Base-by-base conservation (phyloP, 2,329 filamentous ascomycete species). In the Trichoderma afroharzianum region DNA sequence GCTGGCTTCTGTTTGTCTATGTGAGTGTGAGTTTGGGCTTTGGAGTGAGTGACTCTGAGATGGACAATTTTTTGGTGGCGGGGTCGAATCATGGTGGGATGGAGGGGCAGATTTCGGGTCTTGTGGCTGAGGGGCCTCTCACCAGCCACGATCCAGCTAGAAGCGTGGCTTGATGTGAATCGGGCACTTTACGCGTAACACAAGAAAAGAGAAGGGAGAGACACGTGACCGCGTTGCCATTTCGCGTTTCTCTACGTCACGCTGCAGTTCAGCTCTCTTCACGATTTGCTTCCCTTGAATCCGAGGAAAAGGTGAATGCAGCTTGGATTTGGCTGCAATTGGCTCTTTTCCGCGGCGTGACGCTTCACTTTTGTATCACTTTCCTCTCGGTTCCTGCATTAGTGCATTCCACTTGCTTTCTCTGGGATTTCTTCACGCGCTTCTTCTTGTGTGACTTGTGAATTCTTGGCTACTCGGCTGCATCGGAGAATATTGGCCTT, bases 211-310 rank as follows among this genome's bases (percentile, higher is more conserved):
- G 24, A 73, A 50, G 18, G 70, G 12, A 57, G 28, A 12, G 12
- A 1, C 66, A 66, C 79, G 80, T 82, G 81, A 81, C 74, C 72
- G 72, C 81, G 80, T 75, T 77, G 71, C 74, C 61, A 70, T 75
- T 76, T 81, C 81, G 81, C 80, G 81, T 82, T 73, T 72, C 71
- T 33, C 24, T 74, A 74, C 73, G 73, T 77, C 78, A 76, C 76
- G 73, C 75, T 68, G 24, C 57, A 36, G 32, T 47, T 11, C 58
- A 32, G 39, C 64, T 63, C 32, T 58, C 47, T 67, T 70, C 47
- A 58, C 53, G 55, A 58, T 26, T 67, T 47, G n/a, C 62, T 61
- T 64, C 18, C 30, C 33, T 59, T 63, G 50, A 21, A 43, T 50
- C 43, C 32, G 32, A 50, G 59, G 4, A 55, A 43, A 43, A 43